Evolutionary conservation across 768 basidiomycete species (phyloP), one percentile per base, ranked within the genome.

Genomic region (Astraeus odoratus): DNA sequence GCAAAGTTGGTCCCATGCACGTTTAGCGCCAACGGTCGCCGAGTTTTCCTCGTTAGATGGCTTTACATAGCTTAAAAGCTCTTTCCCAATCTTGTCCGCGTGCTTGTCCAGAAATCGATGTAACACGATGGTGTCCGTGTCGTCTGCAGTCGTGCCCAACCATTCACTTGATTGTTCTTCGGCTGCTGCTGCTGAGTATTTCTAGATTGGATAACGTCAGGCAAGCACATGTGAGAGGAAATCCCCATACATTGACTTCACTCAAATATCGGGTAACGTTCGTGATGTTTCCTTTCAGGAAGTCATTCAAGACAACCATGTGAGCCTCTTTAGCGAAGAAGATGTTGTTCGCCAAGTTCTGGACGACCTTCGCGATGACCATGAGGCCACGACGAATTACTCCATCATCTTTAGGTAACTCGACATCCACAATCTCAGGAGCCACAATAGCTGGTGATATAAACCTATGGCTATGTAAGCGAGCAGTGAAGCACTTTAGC

Each of bases 341-440:
- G 39, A 94, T 84, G 54, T 96, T 95, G 66, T 96, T 97, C 16
- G 92, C 92, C 24, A 96, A 66, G 57, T 90, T 93, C 64, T 95
- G 92, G 37, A 96, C 82, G 46, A 94, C 81, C 67, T 94, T 96
- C 35, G 90, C 87, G 51, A 96, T 84, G 38, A 87, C 69, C 73
- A 88, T 83, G 12, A 95, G 69, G 15, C 88, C 91, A 33, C 86
- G 80, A 15, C 87, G 82, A 42, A 87, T 72, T 23, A 75, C 70
- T 4, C 57, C 54, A 29, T 75, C 72, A 29, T 83, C 84, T 48
- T 74, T 73, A 0, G 87, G 85, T 0, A 90, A 57, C 49, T 89
- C 83, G 30, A 96, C 70, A 54, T 96, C 94, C 15, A 96, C 78
- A 8, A 69, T 78, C 55, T 90, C 87, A 0, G 93, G 93, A 0